A percentile compares a stretch with the other conserved stretches of the same genome.
These are phyloP conservation scores for Pilatotrama ljubarskyi DNA, from an alignment of 768 basidiomycete species.

Conservation along the genomic window DNA sequence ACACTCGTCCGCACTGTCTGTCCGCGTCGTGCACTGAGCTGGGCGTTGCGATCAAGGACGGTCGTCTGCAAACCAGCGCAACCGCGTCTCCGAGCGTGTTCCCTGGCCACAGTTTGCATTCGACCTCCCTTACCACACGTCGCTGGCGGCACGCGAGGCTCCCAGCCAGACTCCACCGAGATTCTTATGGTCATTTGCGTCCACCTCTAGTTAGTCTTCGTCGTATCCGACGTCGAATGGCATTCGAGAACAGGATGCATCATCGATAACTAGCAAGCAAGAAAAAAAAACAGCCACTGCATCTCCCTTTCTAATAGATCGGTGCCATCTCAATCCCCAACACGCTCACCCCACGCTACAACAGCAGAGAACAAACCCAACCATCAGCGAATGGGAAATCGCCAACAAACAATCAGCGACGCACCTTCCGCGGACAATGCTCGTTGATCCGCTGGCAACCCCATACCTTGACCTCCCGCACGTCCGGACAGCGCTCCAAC, in stretches of 20 bases:
- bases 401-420: conserved; percentile 3
- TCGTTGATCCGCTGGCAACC: conserved; percentile 52
- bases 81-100: too few species aligned
- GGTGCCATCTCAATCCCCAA: conserved; percentile 11
- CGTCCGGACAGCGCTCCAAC: conserved; percentile 44
- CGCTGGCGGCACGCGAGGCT: too few species aligned
- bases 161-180: too few species aligned
- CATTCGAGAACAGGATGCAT: neutral
- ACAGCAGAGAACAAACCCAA: neutral
- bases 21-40: too few species aligned
- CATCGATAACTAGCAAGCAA: neutral
- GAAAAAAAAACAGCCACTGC: neutral
- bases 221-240: too few species aligned
- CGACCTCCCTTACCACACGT: too few species aligned
- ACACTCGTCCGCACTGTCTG: too few species aligned
- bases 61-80: too few species aligned
- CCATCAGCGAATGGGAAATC: neutral
- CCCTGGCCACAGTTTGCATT: too few species aligned
- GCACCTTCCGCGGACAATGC: conserved; percentile 51
- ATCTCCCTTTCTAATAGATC: neutral
- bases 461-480: conserved; percentile 53
- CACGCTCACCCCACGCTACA: conserved; percentile 13
- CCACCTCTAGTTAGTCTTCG: too few species aligned
- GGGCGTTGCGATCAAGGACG: too few species aligned
- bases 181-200: too few species aligned